Conservation (phyloP, 2,329 filamentous ascomycete genomes). For the Arthrobotrys megalospora region DNA sequence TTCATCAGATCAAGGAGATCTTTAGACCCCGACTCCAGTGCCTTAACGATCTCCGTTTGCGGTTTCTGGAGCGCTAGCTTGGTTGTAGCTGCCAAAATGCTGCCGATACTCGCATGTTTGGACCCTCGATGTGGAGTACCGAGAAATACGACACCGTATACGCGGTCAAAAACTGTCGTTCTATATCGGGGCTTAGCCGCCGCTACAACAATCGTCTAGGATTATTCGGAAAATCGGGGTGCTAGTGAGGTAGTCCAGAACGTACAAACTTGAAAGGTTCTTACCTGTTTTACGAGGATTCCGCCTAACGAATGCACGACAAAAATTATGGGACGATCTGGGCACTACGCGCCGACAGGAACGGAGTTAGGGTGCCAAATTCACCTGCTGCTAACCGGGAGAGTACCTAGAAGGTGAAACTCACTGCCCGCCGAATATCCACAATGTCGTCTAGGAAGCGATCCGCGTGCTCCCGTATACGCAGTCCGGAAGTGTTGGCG, state of each 20-base stretch:
- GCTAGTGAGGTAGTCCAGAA: too few species aligned
- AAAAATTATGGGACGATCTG: constrained; percentile 57
- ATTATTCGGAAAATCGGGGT: background rate
- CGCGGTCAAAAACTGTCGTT: constrained; percentile 41
- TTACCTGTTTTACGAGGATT: constrained; percentile 58
- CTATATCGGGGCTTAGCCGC: constrained; percentile 30
- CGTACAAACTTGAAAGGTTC: background rate
- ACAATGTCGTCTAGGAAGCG: constrained; percentile 32
- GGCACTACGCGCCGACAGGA: constrained; percentile 26
- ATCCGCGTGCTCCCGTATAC: constrained; percentile 25
- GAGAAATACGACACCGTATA: constrained; percentile 2
- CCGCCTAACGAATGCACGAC: constrained; percentile 60
- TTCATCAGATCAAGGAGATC: constrained; percentile 49
- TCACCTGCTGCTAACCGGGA: background rate
- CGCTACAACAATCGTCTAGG: constrained; percentile 54
- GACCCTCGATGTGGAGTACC: constrained; percentile 3
- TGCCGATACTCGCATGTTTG: background rate
- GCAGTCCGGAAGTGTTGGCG: constrained; percentile 17
- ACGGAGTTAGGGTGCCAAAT: background rate
- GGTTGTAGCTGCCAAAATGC: background rate
- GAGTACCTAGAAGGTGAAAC: background rate
- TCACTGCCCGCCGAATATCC: constrained; percentile 1
- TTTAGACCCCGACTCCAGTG: constrained; percentile 40
- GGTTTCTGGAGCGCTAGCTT: constrained; percentile 45
- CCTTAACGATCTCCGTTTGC: constrained; percentile 42